These are phyloP conservation scores for Noccaea caerulescens DNA, from an alignment of 345 rosid genomes.

Conservation along the genomic window DNA sequence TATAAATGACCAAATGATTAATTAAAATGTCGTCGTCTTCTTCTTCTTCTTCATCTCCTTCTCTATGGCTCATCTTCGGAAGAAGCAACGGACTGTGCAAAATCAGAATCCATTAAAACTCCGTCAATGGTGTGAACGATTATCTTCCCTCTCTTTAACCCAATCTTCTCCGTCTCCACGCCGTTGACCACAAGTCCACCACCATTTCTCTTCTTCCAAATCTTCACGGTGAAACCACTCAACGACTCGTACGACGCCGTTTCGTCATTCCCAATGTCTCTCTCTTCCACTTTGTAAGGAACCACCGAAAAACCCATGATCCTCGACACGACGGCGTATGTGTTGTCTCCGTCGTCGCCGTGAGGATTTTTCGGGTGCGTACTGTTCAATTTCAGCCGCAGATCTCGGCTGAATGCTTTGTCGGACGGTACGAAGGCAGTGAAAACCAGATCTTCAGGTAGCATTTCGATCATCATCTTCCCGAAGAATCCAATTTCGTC, in stretches of 20 bases:
- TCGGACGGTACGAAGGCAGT: constrained; percentile 78
- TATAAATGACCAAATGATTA: not conserved
- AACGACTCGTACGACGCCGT: constrained; percentile 66
- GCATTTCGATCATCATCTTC: constrained; percentile 79
- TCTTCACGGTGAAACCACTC: constrained; percentile 58
- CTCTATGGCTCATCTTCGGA: constrained; percentile 36
- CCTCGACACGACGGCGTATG: constrained; percentile 65
- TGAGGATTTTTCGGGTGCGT: constrained; percentile 15
- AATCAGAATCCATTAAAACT: constrained; percentile 82
- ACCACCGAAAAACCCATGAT: constrained; percentile 73
- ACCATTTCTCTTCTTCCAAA: constrained; percentile 46
- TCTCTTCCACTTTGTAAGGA: constrained; percentile 54
- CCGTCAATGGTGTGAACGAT: constrained; percentile 71
- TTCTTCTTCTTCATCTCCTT: not conserved
- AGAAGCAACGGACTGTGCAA: constrained; percentile 61
- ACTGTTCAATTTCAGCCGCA: constrained; percentile 45
- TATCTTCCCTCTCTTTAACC: constrained; percentile 56
- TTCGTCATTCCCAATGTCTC: constrained; percentile 30
- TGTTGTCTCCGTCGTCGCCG: constrained; percentile 52
- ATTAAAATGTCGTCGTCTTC: not conserved
- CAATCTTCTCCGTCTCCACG: constrained; percentile 56
- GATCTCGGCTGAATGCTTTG: constrained; percentile 62
- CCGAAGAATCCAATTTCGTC: constrained; percentile 60
- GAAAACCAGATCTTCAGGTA: constrained; percentile 76
- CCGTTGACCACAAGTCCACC: constrained; percentile 66